phyloP scores from a whole-genome alignment of 371 early-diverging fungal genomes.

The Capillidium rhysosporum region DNA sequence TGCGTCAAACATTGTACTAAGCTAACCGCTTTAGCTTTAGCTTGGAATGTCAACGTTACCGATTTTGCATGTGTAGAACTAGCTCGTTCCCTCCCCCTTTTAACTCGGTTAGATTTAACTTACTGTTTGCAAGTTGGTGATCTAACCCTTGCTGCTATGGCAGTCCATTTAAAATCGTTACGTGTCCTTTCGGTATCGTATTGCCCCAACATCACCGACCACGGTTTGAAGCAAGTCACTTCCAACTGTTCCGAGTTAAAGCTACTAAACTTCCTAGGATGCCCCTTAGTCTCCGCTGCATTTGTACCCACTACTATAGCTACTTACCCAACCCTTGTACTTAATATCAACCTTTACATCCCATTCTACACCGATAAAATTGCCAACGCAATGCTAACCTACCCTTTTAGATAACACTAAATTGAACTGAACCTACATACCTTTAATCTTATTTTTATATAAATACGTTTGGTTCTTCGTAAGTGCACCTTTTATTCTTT shows the following conservation, averaged over 20 bases:
- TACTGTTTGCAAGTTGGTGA: conserved; percentile 26
- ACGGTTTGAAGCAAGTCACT: conserved; percentile 2
- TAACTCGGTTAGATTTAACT: conserved; percentile 23
- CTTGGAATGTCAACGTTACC: conserved; percentile 11
- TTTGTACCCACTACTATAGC: background rate
- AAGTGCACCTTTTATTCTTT: too few relatives aligned
- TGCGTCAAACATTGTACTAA: conserved; percentile 9
- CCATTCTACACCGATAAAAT: conserved; percentile 1
- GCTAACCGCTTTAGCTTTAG: conserved; percentile 7
- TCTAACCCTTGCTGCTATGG: conserved; percentile 15
- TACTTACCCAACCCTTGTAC: background rate
- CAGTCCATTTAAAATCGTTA: conserved; percentile 8
- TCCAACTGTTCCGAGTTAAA: background rate
- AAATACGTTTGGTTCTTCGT: too few relatives aligned
- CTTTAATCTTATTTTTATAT: too few relatives aligned
- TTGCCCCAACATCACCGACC: conserved; percentile 10
- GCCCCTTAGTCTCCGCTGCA: background rate
- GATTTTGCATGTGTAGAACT: conserved; percentile 13
- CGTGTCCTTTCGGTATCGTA: conserved; percentile 10
- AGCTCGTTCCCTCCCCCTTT: conserved; percentile 16
- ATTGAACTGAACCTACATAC: too few relatives aligned
- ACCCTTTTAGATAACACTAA: too few relatives aligned
- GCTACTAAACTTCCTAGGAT: background rate
- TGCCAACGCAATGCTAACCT: too few relatives aligned
- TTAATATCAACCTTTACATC: background rate